Evolutionary conservation across 2,329 filamentous ascomycete genomes (phyloP), one percentile per base, ranked within the genome.

Genomic region (Fusarium poae): DNA sequence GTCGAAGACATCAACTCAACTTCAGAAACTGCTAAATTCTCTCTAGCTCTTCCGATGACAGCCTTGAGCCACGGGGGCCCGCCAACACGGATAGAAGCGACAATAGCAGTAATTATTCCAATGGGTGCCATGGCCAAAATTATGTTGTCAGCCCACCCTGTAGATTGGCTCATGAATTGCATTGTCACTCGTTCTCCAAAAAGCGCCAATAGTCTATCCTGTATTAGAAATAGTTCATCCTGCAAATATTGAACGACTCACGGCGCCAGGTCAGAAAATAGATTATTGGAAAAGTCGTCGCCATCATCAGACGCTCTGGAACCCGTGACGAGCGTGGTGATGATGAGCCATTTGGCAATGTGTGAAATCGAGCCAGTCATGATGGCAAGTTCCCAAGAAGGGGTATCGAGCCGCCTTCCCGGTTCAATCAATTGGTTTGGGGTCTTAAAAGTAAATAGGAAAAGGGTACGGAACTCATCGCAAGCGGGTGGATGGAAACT

Each of bases 161-260:
- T 75, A 0, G 79, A 79, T 34, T 83, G 78, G 46, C 81, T 83
- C 25, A 85, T 77, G 54, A 82, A 85, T 67, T 85, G 83, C 70
- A 81, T 84, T 0, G 82, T 81, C 5, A 83, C 78, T 21, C 79
- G 75, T 40, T 85, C 82, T 1, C 82, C 83, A 37, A 85, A 85
- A 3, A 75, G 72, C 0, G 72, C 56, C 0, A 75, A 43, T 3
- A 74, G 37, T 1, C 43, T 56, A 25, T 25, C 5, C 7, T 25
- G 5, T 7, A 25, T 25, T 25, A 25, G 25, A 25, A 12, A n/a
- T 16, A 5, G 7, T 2, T 0, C 13, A 13, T 37, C 4, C 10
- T 37, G 5, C 3, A 11, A 9, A 20, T 20, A 6, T 2, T 5
- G 5, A 3, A 10, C 5, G 1, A 10, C 4, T 3, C 21, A 62